These are phyloP conservation scores for Pigoraptor vietnamica DNA, from an alignment of 78 protist species.

Conservation along the genomic window DNA sequence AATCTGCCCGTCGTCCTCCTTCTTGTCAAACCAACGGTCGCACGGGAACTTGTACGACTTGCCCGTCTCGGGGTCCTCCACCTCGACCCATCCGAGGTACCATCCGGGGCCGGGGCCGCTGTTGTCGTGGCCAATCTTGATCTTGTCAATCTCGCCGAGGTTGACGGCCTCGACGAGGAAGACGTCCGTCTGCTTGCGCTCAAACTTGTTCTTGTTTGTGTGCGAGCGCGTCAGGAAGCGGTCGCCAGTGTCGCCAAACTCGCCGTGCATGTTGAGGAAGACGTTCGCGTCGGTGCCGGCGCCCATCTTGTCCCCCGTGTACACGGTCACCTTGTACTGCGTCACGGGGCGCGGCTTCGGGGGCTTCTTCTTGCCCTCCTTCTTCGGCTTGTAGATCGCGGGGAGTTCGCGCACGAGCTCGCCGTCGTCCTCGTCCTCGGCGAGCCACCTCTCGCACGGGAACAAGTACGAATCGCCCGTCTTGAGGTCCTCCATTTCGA, in stretches of 20 bases:
- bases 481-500: not conserved
- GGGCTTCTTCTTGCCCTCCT: not conserved
- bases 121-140: not conserved
- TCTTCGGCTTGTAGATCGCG: not conserved
- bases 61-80: not conserved
- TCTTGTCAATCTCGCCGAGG: not conserved
- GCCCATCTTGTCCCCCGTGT: not conserved
- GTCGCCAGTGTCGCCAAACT: not conserved
- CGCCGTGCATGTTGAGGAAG: not conserved
- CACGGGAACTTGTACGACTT: not conserved
- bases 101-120: constrained; percentile 13
- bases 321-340: not conserved
- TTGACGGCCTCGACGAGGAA: not conserved
- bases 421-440: constrained; percentile 20
- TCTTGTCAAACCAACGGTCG: not conserved
- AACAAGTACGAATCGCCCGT: not conserved
- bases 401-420: not conserved
- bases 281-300: constrained; percentile 28
- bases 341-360: not conserved
- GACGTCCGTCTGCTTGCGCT: not conserved
- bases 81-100: constrained; percentile 4
- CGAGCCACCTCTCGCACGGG: constrained; percentile 17
- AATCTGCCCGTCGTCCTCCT: not conserved
- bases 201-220: not conserved
- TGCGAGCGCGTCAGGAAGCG: not conserved